Base-by-base conservation (phyloP, 768 basidiomycete genomes). In the Galerina marginata region DNA sequence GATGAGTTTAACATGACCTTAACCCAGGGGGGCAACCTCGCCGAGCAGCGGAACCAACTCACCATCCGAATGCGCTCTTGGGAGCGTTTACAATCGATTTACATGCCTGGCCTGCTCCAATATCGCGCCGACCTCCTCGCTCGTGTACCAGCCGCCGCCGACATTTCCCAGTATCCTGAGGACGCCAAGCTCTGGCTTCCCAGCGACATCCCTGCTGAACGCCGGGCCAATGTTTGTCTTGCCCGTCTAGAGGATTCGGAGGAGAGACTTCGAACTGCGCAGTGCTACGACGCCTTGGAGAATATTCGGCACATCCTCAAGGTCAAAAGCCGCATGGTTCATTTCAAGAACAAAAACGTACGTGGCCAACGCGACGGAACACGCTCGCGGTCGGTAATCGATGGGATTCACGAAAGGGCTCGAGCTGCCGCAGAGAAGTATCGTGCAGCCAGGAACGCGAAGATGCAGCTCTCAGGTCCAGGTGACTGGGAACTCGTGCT, bases 71-170 rank as follows among this genome's bases (percentile, higher is more conserved):
- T 64, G 36, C 59, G 60, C 2, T 26, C 42, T 1, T 68, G 64
- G 64, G 62, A 61, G 50, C 53, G 53, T 14, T 29, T 66, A 0
- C 54, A 37, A 11, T 45, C 60, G 4, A 56, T 65, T n/a, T 68
- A 64, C 26, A 62, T 66, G 60, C 65, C 65, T 12, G 60, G 63
- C 15, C 46, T 66, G 6, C 56, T 57, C 2, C 53, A 61, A 42
- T 55, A 58, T 36, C 49, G 20, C 20, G 20, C 20, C 20, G 20
- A 20, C 20, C 20, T 20, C 20, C 20, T 20, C 20, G 20, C 20
- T 20, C 20, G 20, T 20, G 20, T 20, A 20, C 20, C 20, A 20
- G 20, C 20, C 20, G 20, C 20, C 20, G 20, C 20, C 20, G 20
- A 20, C 20, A 20, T 11, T n/a, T 38, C 63, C 2, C 37, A 58